These are phyloP conservation scores for Chrysoporthe deuterocubensis DNA, from an alignment of 2,329 filamentous ascomycete species.

Conservation along the genomic window DNA sequence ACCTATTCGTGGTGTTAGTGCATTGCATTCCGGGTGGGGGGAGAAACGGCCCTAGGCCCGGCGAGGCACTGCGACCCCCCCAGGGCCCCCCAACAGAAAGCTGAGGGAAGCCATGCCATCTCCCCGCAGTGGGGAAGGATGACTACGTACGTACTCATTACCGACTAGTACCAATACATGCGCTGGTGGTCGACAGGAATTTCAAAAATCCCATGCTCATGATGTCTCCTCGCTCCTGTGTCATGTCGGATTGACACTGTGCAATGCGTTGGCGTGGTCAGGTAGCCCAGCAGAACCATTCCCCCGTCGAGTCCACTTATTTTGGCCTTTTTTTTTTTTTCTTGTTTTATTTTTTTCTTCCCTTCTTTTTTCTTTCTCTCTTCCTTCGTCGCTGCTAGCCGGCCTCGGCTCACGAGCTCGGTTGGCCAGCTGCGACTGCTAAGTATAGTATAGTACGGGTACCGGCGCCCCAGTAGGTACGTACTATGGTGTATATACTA, in stretches of 20 bases:
- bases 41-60: not conserved
- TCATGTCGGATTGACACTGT: conserved; percentile 5
- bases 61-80: conserved; percentile 1
- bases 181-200: not conserved
- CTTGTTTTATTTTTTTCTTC: not conserved
- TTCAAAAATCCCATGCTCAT: conserved; percentile 8
- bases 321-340: not conserved
- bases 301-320: too few species aligned
- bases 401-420: too few species aligned
- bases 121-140: conserved; percentile 6
- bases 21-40: conserved; percentile 14
- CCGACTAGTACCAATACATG: too few species aligned
- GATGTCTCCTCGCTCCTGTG: not conserved
- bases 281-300: too few species aligned
- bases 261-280: not conserved
- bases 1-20: not conserved
- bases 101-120: not conserved
- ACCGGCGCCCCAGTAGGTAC: too few species aligned
- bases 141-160: not conserved
- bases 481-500: too few species aligned
- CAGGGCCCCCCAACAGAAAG: too few species aligned
- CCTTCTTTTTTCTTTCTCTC: not conserved
- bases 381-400: not conserved
- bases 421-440: too few species aligned
- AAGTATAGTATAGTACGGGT: too few species aligned